These are phyloP conservation scores for Pseudocercospora fijiensis DNA, from an alignment of 2,329 filamentous ascomycete species.

Conservation along the genomic window DNA sequence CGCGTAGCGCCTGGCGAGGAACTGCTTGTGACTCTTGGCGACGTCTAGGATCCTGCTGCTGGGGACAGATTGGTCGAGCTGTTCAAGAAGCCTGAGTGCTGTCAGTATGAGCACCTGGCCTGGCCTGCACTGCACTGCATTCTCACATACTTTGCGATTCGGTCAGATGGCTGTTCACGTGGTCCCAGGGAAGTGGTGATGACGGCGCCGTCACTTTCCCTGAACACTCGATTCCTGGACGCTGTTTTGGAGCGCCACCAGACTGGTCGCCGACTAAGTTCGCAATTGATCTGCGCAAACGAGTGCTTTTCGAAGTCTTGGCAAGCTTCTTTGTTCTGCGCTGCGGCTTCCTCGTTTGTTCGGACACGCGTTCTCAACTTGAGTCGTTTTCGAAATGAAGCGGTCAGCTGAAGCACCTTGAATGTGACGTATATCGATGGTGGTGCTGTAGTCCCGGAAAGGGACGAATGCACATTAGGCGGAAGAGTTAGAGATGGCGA, in stretches of 20 bases:
- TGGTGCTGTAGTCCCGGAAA: conserved; percentile 6
- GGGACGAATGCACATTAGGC: conserved; percentile 8
- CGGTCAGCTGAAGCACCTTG: conserved; percentile 42
- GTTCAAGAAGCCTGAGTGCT: conserved; percentile 4
- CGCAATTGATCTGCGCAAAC: conserved; percentile 23
- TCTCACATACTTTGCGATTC: background rate
- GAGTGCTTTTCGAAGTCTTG: conserved; percentile 35
- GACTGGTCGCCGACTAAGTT: conserved; percentile 16
- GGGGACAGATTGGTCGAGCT: background rate
- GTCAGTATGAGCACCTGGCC: background rate
- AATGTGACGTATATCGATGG: conserved; percentile 40
- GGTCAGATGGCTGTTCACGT: conserved; percentile 1
- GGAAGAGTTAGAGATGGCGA: conserved; percentile 4
- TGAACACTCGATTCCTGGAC: background rate
- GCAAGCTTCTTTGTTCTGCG: conserved; percentile 12
- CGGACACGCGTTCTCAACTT: conserved; percentile 26
- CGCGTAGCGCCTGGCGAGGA: background rate
- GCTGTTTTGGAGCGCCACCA: background rate
- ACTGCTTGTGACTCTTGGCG: conserved; percentile 37
- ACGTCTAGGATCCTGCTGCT: conserved; percentile 25
- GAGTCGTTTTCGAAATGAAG: conserved; percentile 41
- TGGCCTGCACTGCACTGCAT: background rate
- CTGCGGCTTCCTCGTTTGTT: conserved; percentile 3
- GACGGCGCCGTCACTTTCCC: background rate
- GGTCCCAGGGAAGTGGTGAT: background rate